phyloP scores from a whole-genome alignment of 2,329 filamentous ascomycete genomes.

The Botrytis hyacinthi region DNA sequence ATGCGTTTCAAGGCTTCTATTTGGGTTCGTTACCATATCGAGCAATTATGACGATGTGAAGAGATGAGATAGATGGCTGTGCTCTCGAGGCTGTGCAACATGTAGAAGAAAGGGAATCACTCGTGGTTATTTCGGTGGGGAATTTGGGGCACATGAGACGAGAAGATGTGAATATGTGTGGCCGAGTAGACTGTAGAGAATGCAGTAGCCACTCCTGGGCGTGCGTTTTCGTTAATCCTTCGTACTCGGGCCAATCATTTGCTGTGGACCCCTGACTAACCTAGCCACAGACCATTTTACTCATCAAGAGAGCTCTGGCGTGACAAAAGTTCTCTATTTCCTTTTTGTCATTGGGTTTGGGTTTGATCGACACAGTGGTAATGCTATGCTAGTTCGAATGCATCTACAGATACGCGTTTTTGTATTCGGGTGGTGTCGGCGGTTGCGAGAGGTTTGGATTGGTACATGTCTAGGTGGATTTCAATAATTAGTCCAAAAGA shows the following conservation, averaged over 20 bases:
- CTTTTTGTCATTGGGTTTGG: conserved; percentile 1
- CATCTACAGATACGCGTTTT: background rate
- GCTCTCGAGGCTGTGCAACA: conserved; percentile 14
- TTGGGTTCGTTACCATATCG: background rate
- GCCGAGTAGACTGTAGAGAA: conserved; percentile 7
- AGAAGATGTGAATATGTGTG: background rate
- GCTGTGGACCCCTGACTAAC: background rate
- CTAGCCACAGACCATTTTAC: conserved; percentile 4
- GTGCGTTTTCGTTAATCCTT: conserved; percentile 1
- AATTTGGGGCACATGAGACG: conserved; percentile 10
- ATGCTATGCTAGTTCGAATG: background rate
- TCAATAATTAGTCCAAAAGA: background rate
- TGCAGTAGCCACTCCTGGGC: conserved; percentile 18
- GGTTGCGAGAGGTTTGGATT: background rate
- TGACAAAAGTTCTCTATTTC: background rate
- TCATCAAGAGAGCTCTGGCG: background rate
- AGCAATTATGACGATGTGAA: conserved; percentile 14
- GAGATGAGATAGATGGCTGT: conserved; percentile 7
- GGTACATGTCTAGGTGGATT: background rate
- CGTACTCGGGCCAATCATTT: conserved; percentile 18
- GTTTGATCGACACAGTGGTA: background rate
- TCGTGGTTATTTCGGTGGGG: background rate
- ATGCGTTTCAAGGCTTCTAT: background rate
- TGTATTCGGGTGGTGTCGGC: background rate
- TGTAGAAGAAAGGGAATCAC: background rate